phyloP scores from a whole-genome alignment of 257 asterid genomes.

The Voacanga thouarsii region DNA sequence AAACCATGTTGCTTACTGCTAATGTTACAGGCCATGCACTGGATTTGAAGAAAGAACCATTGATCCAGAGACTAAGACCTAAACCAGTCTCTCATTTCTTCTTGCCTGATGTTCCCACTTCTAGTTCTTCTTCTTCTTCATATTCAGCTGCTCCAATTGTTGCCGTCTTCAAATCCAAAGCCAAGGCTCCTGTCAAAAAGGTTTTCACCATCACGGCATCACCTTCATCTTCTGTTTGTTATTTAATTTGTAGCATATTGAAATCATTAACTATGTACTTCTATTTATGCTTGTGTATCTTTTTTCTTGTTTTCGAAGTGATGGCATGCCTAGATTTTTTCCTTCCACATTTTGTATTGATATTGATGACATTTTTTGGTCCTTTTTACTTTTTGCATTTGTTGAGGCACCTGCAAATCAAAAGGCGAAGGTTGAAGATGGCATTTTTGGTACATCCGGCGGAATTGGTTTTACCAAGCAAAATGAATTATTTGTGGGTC shows the following conservation, averaged over 20 bases:
- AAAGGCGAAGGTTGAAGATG: conserved; percentile 76
- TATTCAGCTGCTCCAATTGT: conserved; percentile 25
- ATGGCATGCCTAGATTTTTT: neutral
- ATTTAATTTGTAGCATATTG: neutral
- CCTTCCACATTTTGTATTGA: neutral
- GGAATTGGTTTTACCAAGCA: conserved; percentile 89
- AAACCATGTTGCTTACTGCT: conserved; percentile 71
- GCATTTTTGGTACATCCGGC: conserved; percentile 86
- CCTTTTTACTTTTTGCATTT: neutral
- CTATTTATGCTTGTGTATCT: neutral
- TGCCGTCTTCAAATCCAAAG: conserved; percentile 67
- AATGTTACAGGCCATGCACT: conserved; percentile 29
- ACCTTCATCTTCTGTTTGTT: neutral
- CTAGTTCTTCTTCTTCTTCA: conserved; percentile 27
- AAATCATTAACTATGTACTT: neutral
- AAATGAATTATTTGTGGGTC: conserved; percentile 91
- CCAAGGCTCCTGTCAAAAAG: conserved; percentile 82
- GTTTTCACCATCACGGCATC: conserved; percentile 6
- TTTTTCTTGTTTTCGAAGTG: neutral
- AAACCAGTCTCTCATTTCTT: conserved; percentile 46
- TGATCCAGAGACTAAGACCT: conserved; percentile 47
- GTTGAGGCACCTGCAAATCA: conserved; percentile 39
- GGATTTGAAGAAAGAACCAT: conserved; percentile 38
- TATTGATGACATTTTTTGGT: neutral
- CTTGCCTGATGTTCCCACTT: conserved; percentile 32